Percentiles rank a stretch among this genome's conserved stretches.
phyloP scores from a whole-genome alignment of 106 monocot genomes.

The Alisma plantagoaquatica region DNA sequence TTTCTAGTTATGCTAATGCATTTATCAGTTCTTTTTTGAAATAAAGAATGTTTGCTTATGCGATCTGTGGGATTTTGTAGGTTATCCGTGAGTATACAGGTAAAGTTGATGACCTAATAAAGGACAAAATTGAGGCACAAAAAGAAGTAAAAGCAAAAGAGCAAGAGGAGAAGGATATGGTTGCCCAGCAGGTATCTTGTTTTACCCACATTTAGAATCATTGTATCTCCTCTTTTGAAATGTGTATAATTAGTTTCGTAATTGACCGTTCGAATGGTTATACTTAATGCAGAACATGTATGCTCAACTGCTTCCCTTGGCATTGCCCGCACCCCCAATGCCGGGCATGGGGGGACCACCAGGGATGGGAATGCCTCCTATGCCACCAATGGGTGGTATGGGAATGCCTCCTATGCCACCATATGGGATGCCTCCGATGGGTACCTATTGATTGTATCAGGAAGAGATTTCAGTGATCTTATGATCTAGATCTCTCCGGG shows the following conservation, averaged over 20 bases:
- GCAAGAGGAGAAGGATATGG: conserved; percentile 90
- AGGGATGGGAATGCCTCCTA: conserved; percentile 12
- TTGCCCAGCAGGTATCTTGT: conserved; percentile 79
- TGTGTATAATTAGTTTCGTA: neutral
- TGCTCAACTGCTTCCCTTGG: conserved; percentile 89
- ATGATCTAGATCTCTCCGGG: too few relatives aligned
- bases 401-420: conserved; percentile 83
- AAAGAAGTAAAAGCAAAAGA: conserved; percentile 87
- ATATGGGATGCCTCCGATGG: conserved; percentile 91
- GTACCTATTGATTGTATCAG: conserved; percentile 57
- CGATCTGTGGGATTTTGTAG: conserved; percentile 20
- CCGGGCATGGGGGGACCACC: conserved; percentile 56
- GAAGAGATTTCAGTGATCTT: too few relatives aligned
- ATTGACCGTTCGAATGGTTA: neutral
- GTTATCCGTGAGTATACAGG: conserved; percentile 90
- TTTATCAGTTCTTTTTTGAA: neutral
- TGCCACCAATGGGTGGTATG: conserved; percentile 42
- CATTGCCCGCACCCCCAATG: conserved; percentile 80
- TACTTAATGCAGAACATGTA: conserved; percentile 82
- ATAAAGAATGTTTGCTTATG: neutral
- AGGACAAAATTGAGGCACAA: conserved; percentile 74
- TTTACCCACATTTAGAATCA: neutral
- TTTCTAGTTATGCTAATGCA: neutral
- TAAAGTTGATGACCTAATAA: conserved; percentile 90
- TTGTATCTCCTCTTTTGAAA: neutral